Percentiles rank a stretch among this genome's conserved stretches.
Evolutionary conservation across 192 early-diverging fungal genomes (phyloP).

Genomic region (Spinellus fusiger): DNA sequence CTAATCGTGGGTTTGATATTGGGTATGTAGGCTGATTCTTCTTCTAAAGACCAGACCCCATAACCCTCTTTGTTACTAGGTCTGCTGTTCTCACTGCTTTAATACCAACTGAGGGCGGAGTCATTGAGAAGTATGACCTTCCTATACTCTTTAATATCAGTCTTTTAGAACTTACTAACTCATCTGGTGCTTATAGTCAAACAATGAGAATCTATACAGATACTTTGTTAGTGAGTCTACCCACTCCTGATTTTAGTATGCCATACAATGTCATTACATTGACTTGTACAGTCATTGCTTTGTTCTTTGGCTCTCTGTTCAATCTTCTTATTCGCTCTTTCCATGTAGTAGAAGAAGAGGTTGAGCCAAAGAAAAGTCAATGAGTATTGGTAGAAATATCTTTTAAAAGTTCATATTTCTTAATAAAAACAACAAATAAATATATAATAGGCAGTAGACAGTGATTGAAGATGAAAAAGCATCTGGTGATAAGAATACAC

Average conservation of each 20-base stretch:
- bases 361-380: conserved; percentile 1
- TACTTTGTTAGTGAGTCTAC: conserved; percentile 79
- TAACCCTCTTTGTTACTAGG: conserved; percentile 8
- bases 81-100: conserved; percentile 52
- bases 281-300: conserved; percentile 90
- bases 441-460: neutral
- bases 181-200: neutral
- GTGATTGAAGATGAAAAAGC: too few relatives aligned
- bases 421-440: neutral
- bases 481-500: too few relatives aligned
- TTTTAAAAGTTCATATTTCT: neutral
- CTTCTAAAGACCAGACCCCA: neutral
- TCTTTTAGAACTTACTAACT: neutral
- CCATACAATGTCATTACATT: conserved; percentile 98
- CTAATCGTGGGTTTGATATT: conserved; percentile 92
- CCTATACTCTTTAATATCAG: neutral
- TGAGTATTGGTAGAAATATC: neutral
- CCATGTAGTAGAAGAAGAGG: conserved; percentile 31
- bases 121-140: too few relatives aligned
- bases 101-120: conserved; percentile 2
- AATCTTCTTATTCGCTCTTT: conserved; percentile 72
- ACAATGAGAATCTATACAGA: conserved; percentile 72
- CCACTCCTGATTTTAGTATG: conserved; percentile 98
- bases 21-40: conserved; percentile 33
- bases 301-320: conserved; percentile 95